Percentiles rank a stretch among this genome's conserved stretches.
Evolutionary conservation across 441 rosid species (phyloP).

Genomic region (Corymbia calophylla): DNA sequence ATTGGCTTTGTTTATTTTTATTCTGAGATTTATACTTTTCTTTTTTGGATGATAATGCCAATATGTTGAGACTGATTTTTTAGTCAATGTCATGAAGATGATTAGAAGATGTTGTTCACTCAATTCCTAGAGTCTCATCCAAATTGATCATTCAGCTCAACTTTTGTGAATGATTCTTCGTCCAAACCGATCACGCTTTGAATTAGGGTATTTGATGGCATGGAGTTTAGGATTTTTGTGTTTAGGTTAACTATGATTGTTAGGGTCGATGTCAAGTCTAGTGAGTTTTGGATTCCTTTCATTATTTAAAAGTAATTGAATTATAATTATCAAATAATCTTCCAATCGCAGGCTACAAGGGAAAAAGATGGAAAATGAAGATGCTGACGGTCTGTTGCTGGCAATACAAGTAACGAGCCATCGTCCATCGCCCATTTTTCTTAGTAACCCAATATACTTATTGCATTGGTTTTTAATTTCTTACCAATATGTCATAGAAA

Average conservation of each 20-base stretch:
- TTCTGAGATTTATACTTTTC: not conserved
- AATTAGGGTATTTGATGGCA: not conserved
- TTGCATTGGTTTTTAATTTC: not conserved
- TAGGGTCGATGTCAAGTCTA: not conserved
- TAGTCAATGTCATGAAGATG: not conserved
- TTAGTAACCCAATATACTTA: not conserved
- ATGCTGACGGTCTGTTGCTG: not conserved
- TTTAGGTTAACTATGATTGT: not conserved
- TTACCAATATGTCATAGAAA: not conserved
- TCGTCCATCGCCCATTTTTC: not conserved
- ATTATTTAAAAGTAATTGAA: not conserved
- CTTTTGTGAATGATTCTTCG: not conserved
- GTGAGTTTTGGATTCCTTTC: not conserved
- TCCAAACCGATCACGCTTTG: not conserved
- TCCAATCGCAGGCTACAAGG: not conserved
- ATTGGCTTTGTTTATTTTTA: too few relatives aligned
- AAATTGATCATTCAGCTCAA: fast-evolving
- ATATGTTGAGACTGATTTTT: not conserved
- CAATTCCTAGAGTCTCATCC: not conserved
- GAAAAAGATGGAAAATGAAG: not conserved
- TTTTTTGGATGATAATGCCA: not conserved
- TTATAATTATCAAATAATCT: not conserved
- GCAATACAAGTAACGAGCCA: not conserved
- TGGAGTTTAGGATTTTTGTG: not conserved
- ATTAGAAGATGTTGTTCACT: not conserved